Evolutionary conservation across 2,329 filamentous ascomycete species (phyloP).

Genomic region (Neopestalotiopsis rosae): DNA sequence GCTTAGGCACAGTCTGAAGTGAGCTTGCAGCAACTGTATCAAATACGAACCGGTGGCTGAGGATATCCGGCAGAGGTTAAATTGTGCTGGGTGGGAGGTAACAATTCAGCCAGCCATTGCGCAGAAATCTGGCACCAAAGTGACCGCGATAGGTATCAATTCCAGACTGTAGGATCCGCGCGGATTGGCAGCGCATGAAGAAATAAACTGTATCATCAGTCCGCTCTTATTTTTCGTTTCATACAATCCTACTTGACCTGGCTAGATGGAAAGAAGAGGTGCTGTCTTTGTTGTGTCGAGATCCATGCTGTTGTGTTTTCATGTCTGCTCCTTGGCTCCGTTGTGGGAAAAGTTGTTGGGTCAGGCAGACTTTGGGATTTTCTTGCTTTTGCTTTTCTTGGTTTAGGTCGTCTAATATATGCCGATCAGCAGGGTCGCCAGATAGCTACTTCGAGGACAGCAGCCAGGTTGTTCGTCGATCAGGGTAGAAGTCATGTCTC

Average conservation of each 20-base stretch:
- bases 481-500: neutral
- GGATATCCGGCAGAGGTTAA: neutral
- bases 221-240: neutral
- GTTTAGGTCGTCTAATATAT: neutral
- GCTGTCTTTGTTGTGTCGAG: neutral
- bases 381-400: slow-evolving; percentile 8
- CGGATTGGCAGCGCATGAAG: slow-evolving; percentile 8
- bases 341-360: neutral
- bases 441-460: neutral
- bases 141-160: neutral
- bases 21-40: neutral
- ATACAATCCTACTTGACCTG: neutral
- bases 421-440: neutral
- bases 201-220: neutral
- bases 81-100: neutral
- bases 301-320: neutral
- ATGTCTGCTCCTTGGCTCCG: neutral
- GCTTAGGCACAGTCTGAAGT: neutral
- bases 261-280: neutral
- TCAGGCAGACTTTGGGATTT: neutral
- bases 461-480: neutral
- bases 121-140: slow-evolving; percentile 14
- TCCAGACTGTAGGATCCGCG: slow-evolving; percentile 20
- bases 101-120: neutral
- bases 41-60: neutral